These are phyloP conservation scores for Alternaria brassicae DNA, from an alignment of 2,329 filamentous ascomycete species.

Conservation along the genomic window DNA sequence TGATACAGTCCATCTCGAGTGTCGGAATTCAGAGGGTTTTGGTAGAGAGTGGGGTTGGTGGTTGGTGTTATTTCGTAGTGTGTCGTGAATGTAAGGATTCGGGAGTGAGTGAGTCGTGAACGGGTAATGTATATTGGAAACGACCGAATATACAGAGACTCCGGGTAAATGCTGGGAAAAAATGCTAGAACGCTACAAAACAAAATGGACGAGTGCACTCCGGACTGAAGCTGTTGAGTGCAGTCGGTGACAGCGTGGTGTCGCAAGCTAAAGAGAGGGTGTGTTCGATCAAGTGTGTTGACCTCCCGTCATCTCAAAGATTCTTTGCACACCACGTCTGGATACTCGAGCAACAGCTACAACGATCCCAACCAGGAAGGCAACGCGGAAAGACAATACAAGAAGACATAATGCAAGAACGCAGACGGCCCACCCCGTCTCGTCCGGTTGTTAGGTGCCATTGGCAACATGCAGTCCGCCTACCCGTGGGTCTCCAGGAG, in stretches of 20 bases:
- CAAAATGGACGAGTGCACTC: neutral
- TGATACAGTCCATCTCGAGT: neutral
- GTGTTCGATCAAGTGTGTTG: neutral
- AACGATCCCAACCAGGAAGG: constrained; percentile 25
- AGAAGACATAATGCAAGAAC: constrained; percentile 47
- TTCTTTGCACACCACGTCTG: constrained; percentile 9
- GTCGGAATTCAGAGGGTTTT: neutral
- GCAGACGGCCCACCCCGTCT: constrained; percentile 51
- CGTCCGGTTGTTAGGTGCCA: constrained; percentile 46
- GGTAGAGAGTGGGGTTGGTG: constrained; percentile 15
- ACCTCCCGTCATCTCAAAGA: constrained; percentile 11
- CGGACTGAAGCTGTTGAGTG: neutral
- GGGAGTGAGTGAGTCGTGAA: constrained; percentile 2
- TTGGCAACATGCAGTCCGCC: constrained; percentile 32
- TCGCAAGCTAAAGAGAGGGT: neutral
- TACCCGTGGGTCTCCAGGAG: constrained; percentile 36
- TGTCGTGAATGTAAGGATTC: constrained; percentile 1
- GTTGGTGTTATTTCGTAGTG: constrained; percentile 1
- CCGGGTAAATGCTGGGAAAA: constrained; percentile 13
- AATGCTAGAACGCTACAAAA: constrained; percentile 15
- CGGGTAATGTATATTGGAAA: constrained; percentile 7
- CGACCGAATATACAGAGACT: constrained; percentile 11
- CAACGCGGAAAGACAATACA: constrained; percentile 37
- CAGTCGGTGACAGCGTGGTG: neutral
- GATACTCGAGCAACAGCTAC: constrained; percentile 15